Evolutionary conservation across 2,329 filamentous ascomycete genomes (phyloP).

Genomic region (Berkeleyomyces rouxiae): DNA sequence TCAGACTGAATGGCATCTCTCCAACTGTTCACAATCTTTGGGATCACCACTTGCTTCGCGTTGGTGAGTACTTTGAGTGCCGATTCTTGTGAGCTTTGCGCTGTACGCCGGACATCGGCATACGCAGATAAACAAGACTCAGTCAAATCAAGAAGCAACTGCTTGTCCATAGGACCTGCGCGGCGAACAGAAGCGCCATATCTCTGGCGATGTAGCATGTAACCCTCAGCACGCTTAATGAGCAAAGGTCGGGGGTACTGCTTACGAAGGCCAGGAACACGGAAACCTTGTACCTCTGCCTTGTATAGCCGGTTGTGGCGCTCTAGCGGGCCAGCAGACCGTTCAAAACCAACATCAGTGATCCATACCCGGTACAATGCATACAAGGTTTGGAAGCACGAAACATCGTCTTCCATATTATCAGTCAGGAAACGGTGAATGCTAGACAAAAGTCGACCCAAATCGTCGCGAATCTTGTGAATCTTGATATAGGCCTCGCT

Average conservation of each 20-base stretch:
- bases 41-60: conserved; percentile 74
- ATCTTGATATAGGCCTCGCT: conserved; percentile 53
- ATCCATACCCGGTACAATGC: conserved; percentile 92
- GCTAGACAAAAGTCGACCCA: conserved; percentile 64
- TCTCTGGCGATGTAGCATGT: conserved; percentile 83
- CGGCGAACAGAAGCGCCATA: conserved; percentile 81
- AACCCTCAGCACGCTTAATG: conserved; percentile 81
- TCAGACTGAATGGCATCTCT: conserved; percentile 60
- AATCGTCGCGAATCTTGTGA: conserved; percentile 62
- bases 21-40: conserved; percentile 64
- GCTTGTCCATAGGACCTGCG: conserved; percentile 79
- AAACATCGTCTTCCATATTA: conserved; percentile 87
- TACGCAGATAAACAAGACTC: conserved; percentile 83
- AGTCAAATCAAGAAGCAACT: conserved; percentile 68
- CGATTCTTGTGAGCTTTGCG: conserved; percentile 81
- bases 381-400: conserved; percentile 86
- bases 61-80: conserved; percentile 84
- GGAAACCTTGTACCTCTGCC: conserved; percentile 80
- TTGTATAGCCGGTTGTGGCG: conserved; percentile 69
- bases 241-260: conserved; percentile 85
- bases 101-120: conserved; percentile 86
- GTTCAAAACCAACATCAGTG: conserved; percentile 89
- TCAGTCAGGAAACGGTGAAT: conserved; percentile 71
- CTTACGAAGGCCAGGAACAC: conserved; percentile 82
- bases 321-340: conserved; percentile 85